phyloP scores from a whole-genome alignment of 768 basidiomycete genomes.

The Lactifluus hygrophoroides region DNA sequence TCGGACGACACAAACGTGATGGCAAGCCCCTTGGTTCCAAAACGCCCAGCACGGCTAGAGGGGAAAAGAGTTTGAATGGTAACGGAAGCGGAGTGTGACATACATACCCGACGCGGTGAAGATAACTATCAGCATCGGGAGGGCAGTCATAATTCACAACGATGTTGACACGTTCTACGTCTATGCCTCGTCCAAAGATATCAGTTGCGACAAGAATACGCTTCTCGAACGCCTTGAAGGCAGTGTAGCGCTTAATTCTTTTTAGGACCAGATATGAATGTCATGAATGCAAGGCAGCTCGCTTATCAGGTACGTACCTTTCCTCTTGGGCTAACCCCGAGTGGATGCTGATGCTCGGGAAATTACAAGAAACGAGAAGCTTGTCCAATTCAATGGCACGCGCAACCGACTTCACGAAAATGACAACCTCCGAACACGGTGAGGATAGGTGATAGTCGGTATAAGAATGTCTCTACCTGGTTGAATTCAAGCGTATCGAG shows the following conservation, averaged over 20 bases:
- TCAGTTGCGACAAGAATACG: conserved; percentile 98
- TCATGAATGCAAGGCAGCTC: neutral
- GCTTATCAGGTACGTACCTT: conserved; percentile 50
- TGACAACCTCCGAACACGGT: conserved; percentile 69
- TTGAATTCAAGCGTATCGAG: conserved; percentile 97
- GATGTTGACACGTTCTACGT: conserved; percentile 99
- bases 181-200: conserved; percentile 98
- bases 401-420: conserved; percentile 97
- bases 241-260: conserved; percentile 91
- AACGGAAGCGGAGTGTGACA: neutral
- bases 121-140: conserved; percentile 93
- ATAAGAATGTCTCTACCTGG: conserved; percentile 49
- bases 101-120: conserved; percentile 90
- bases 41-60: conserved; percentile 88
- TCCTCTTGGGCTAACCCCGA: conserved; percentile 93
- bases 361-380: conserved; percentile 92
- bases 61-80: neutral
- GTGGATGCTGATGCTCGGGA: conserved; percentile 96
- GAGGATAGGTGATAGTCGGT: neutral
- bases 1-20: conserved; percentile 95
- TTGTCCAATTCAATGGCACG: conserved; percentile 96
- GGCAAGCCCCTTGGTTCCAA: conserved; percentile 98
- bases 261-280: neutral
- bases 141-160: conserved; percentile 99
- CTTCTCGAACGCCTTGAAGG: conserved; percentile 99